phyloP scores from a whole-genome alignment of 1,284 basidiomycete genomes.

The Leccinum olivaceoglutinosum region DNA sequence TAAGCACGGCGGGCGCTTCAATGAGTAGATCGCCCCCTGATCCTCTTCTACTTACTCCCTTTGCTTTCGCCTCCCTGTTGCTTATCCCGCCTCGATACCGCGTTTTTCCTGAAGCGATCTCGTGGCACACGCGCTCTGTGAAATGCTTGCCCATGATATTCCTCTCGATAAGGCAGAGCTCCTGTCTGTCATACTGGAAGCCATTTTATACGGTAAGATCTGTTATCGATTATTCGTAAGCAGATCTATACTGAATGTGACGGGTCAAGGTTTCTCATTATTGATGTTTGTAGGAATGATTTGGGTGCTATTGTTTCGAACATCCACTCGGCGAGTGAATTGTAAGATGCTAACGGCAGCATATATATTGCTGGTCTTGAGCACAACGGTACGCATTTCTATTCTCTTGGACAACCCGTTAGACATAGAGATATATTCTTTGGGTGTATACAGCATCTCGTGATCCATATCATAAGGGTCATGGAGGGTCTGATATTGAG shows the following conservation, averaged over 20 bases:
- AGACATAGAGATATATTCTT: not conserved
- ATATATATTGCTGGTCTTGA: constrained; percentile 15
- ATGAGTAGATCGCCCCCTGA: not conserved
- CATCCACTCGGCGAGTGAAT: constrained; percentile 5
- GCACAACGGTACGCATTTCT: constrained; percentile 12
- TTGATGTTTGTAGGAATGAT: constrained; percentile 17
- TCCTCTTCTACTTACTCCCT: not conserved
- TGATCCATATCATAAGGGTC: constrained; percentile 1
- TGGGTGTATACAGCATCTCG: not conserved
- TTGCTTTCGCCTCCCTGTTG: not conserved
- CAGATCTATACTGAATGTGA: not conserved
- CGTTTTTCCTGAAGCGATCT: not conserved
- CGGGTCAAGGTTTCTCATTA: constrained; percentile 16
- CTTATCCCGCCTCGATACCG: not conserved
- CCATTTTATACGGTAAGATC: constrained; percentile 19
- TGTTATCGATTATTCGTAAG: not conserved
- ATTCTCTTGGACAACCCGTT: not conserved
- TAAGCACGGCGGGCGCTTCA: not conserved
- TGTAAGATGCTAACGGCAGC: constrained; percentile 12
- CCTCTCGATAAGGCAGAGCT: constrained; percentile 21
- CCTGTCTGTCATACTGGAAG: constrained; percentile 18
- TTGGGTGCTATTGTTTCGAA: constrained; percentile 9
- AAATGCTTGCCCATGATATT: not conserved
- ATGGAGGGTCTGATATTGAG: not conserved
- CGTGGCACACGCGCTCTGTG: not conserved